Base-by-base conservation (phyloP, 768 basidiomycete genomes). In the Leucosporidium scottii region DNA sequence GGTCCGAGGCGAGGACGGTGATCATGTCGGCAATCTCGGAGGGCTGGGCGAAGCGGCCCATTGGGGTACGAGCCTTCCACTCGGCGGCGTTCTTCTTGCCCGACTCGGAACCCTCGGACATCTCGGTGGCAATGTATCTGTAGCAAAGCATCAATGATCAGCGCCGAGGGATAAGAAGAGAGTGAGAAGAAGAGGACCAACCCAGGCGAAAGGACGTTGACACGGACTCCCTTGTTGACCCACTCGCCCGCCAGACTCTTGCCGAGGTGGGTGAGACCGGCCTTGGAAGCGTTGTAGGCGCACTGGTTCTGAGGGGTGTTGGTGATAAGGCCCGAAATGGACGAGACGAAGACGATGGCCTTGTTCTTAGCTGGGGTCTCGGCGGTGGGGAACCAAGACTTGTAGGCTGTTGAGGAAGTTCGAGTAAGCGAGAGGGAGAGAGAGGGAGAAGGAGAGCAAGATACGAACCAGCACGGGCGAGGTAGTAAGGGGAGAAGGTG, bases 71-170 rank as follows among this genome's bases (percentile, higher is more conserved):
- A 9, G 48, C 3, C 47, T 72, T 61, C 78, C 78, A 79, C 61
- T 73, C 73, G 15, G 65, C 47, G 9, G 69, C 70, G 74, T 73
- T 77, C 0, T 31, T 57, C 28, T 67, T 61, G 30, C 62, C 60
- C n/a, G 61, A 69, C 50, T 66, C 51, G 27, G 56, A 65, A 18
- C 67, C 60, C 60, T 69, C 61, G 30, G 77, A 76, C 78, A 78
- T 78, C 39, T 79, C 78, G 0, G 78, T 78, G 15, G 65, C 53
- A 28, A 79, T 74, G 73, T 78, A 79, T 18, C 76, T 70, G 34
- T 34, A n/a, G 9, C 13, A 13, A 27, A 25, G 20, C 6, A 28
- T 53, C 27, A 15, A 4, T 25, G 10, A 10, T 12, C 20, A 25
- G 25, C 9, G 25, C 23, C 15, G 25, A 21, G 15, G 28, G 21